Evolutionary conservation across 768 basidiomycete genomes (phyloP).

Genomic region (Multifurca ochricompacta): DNA sequence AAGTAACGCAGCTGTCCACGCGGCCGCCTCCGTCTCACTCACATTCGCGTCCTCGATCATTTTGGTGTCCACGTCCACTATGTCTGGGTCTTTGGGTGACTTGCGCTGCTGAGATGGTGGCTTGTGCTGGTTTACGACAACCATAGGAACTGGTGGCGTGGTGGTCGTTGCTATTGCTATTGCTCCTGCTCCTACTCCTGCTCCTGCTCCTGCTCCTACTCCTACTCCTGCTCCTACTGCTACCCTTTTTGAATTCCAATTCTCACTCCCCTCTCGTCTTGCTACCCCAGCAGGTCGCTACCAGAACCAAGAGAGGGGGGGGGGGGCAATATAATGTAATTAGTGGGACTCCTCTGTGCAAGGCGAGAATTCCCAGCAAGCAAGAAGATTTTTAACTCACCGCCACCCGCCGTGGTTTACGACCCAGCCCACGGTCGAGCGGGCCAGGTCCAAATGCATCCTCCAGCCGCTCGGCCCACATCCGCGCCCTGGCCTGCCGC

Average conservation of each 20-base stretch:
- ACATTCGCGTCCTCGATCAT: background rate
- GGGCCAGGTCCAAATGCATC: conserved; percentile 16
- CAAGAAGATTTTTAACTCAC: background rate
- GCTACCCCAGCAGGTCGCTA: conserved; percentile 1
- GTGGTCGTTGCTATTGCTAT: too few species aligned
- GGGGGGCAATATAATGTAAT: too few species aligned
- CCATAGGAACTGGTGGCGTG: background rate
- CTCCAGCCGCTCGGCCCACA: conserved; percentile 17
- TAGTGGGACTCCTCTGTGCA: too few species aligned
- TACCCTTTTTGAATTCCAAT: background rate
- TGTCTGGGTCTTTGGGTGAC: background rate
- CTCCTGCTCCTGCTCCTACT: too few species aligned
- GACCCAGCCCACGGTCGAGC: conserved; percentile 13
- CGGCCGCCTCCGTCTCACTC: background rate
- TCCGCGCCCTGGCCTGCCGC: conserved; percentile 2
- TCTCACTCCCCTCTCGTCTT: background rate
- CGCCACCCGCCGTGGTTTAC: conserved; percentile 13
- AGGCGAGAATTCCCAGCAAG: background rate
- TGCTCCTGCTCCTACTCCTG: too few species aligned
- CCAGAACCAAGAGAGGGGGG: background rate
- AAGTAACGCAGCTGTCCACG: conserved; percentile 10
- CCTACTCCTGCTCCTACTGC: too few species aligned
- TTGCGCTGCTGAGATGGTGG: background rate
- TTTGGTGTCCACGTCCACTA: background rate
- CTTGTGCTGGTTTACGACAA: background rate